phyloP scores from a whole-genome alignment of 2,329 filamentous ascomycete species.

The Rhexocercosporidium sp. region DNA sequence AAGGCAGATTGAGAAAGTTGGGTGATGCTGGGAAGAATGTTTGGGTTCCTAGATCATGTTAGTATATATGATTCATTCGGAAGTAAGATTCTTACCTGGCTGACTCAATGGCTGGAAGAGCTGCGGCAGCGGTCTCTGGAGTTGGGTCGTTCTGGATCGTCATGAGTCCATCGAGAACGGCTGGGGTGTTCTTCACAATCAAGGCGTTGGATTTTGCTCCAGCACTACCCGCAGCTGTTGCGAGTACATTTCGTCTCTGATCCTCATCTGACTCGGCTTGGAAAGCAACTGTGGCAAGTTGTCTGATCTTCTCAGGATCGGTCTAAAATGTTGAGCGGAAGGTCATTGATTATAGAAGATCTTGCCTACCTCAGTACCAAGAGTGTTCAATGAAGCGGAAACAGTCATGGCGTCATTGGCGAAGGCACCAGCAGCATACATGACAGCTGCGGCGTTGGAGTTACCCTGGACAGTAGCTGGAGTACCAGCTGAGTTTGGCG shows the following conservation, averaged over 20 bases:
- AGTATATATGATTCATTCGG: neutral
- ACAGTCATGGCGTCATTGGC: slow-evolving; percentile 37
- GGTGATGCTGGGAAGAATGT: slow-evolving; percentile 39
- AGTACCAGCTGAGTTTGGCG: neutral
- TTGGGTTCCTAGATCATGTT: slow-evolving; percentile 32
- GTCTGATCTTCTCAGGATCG: slow-evolving; percentile 24
- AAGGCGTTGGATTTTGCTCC: slow-evolving; percentile 30
- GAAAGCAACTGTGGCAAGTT: slow-evolving; percentile 32
- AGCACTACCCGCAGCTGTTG: slow-evolving; percentile 31
- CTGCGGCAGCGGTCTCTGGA: slow-evolving; percentile 8
- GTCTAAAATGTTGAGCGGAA: slow-evolving; percentile 10
- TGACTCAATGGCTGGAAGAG: slow-evolving; percentile 25
- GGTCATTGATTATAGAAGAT: no score
- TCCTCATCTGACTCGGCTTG: slow-evolving; percentile 37
- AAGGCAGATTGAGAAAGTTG: slow-evolving; percentile 36
- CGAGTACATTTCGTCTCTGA: slow-evolving; percentile 31
- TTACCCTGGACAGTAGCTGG: neutral
- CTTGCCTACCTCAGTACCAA: slow-evolving; percentile 15
- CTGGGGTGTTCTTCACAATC: slow-evolving; percentile 36
- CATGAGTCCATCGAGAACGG: slow-evolving; percentile 32
- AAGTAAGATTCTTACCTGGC: slow-evolving; percentile 25
- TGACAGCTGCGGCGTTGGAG: slow-evolving; percentile 23
- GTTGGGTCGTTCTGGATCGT: slow-evolving; percentile 31
- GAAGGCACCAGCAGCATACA: slow-evolving; percentile 30
- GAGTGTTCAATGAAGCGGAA: slow-evolving; percentile 33